Base-by-base conservation (phyloP, 2,329 filamentous ascomycete species). In the Amesomyces nigricolor region DNA sequence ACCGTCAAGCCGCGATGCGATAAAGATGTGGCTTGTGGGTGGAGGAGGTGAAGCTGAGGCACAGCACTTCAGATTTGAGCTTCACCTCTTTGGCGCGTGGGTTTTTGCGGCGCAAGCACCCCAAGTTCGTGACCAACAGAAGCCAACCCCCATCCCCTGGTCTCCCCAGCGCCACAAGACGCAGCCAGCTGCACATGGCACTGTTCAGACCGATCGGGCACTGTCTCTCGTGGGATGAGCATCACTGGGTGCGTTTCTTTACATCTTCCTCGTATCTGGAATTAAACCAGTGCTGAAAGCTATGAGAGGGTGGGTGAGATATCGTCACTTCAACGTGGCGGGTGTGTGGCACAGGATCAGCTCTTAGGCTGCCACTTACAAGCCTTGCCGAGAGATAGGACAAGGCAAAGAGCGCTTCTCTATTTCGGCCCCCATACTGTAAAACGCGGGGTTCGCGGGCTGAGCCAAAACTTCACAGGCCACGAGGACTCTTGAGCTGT, bases 331-430 rank as follows among this genome's bases (percentile, higher is more conserved):
- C 32, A 13, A 9, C 32, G 11, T 35, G 32, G 32, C 32, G 32
- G 32, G 11, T 35, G 32, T 43, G 51, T 16, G 51, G 51, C 51
- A 17, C 51, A 47, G 16, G 17, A 35, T 54, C 52, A 54, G 46
- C 46, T 49, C 14, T 19, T 38, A 54, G 52, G 52, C 52, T 54
- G 30, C 52, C 43, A 30, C 40, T 48, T 48, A 42, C 22, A 13
- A 14, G 2, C 22, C 22, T 26, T 26, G 4, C 32, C 32, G 32
- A 35, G 11, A 9, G 11, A 2, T 35, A 13, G 9, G 32, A 9
- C 32, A 14, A 7, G 14, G 35, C 29, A 14, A 38, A n/a, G 37
- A 14, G n/a, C 29, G 10, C 32, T 16, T 29, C 17, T 47, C 44
- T 19, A 17, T 35, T 35, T 13, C 32, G 11, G 32, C 32, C 9